These are phyloP conservation scores for Yamadazyma songkhlaensis DNA, from an alignment of 1,139 yeast genomes.

Conservation along the genomic window DNA sequence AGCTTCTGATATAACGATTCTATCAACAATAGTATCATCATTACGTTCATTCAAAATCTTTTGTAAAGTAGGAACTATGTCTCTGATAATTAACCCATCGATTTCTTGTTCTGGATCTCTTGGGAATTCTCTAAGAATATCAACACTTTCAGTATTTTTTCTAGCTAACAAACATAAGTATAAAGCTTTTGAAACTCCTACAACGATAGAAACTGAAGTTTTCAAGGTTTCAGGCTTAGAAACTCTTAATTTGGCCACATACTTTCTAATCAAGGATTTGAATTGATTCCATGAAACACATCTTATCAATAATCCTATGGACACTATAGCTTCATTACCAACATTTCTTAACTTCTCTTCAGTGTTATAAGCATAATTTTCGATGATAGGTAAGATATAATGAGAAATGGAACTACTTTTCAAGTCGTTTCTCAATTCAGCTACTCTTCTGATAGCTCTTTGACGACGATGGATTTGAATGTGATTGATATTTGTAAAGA, in stretches of 20 bases:
- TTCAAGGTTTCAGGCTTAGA: constrained; percentile 53
- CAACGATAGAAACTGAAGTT: constrained; percentile 60
- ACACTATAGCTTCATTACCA: constrained; percentile 66
- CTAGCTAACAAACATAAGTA: constrained; percentile 19
- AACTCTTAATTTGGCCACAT: constrained; percentile 52
- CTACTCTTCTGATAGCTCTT: constrained; percentile 68
- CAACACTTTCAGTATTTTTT: constrained; percentile 14
- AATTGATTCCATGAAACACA: constrained; percentile 78
- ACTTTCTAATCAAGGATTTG: constrained; percentile 71
- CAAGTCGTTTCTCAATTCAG: constrained; percentile 38
- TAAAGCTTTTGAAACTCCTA: constrained; percentile 59
- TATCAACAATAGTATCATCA: constrained; percentile 71
- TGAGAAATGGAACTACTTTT: constrained; percentile 67
- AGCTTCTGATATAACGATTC: constrained; percentile 83
- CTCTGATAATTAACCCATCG: constrained; percentile 53
- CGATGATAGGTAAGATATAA: constrained; percentile 80
- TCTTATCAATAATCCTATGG: constrained; percentile 60
- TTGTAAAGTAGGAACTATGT: constrained; percentile 60
- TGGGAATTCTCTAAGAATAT: constrained; percentile 25
- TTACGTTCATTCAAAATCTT: constrained; percentile 60
- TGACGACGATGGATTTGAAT: constrained; percentile 86
- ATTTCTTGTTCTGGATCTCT: constrained; percentile 39
- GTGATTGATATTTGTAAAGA: constrained; percentile 77
- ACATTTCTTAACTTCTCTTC: constrained; percentile 68
- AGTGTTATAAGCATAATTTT: constrained; percentile 62